These are phyloP conservation scores for Cenococcum geophilum DNA, from an alignment of 495 filamentous ascomycete species.

Conservation along the genomic window DNA sequence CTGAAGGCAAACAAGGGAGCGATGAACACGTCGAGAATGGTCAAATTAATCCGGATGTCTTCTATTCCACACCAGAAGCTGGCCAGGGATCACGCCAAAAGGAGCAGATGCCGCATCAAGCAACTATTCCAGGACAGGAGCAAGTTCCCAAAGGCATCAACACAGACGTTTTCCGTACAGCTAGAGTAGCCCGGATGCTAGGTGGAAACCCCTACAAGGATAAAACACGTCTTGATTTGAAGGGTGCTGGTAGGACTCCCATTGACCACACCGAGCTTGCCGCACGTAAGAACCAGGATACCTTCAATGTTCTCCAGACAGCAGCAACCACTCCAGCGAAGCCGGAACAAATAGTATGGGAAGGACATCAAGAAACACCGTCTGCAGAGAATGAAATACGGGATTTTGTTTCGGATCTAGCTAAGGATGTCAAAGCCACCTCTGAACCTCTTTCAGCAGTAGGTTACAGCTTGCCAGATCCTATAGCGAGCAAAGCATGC, in stretches of 20 bases:
- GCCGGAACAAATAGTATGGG: constrained; percentile 14
- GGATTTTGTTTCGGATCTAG: constrained; percentile 37
- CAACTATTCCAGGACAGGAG: constrained; percentile 38
- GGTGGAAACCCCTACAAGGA: constrained; percentile 32
- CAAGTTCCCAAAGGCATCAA: constrained; percentile 53
- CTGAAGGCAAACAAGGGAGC: constrained; percentile 43
- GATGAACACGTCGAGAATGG: constrained; percentile 35
- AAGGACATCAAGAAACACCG: background rate
- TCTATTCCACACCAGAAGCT: constrained; percentile 41
- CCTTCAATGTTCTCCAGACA: constrained; percentile 39
- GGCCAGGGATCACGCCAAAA: constrained; percentile 12
- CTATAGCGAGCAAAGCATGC: constrained; percentile 15
- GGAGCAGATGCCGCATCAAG: constrained; percentile 24
- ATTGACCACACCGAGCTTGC: constrained; percentile 33
- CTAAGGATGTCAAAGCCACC: constrained; percentile 29
- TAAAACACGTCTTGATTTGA: constrained; percentile 29
- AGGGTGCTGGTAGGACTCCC: constrained; percentile 31
- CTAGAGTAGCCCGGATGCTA: constrained; percentile 53
- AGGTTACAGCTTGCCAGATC: background rate
- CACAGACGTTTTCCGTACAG: constrained; percentile 56
- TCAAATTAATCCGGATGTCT: constrained; percentile 54
- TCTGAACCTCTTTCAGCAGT: constrained; percentile 23
- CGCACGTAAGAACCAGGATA: constrained; percentile 40
- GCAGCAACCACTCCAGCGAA: constrained; percentile 22
- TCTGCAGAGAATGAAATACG: constrained; percentile 30